Base-by-base conservation (phyloP, 2,329 filamentous ascomycete species). In the Fusarium buxicola region DNA sequence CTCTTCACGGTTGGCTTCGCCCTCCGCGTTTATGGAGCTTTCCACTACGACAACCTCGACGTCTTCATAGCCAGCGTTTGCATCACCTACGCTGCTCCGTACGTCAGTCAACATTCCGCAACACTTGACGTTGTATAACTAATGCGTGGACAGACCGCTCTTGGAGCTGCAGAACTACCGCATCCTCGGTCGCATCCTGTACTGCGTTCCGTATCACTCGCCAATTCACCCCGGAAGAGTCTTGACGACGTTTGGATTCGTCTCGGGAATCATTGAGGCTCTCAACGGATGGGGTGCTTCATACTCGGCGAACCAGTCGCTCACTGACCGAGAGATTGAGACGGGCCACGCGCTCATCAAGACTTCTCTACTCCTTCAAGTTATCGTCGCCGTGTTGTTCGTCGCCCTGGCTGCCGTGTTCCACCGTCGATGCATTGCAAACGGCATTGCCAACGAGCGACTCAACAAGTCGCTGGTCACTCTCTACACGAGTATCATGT, bases 121-220 rank as follows among this genome's bases (percentile, higher is more conserved):
- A 21, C 27, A 16, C 21, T 35, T 10, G 16, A 30, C 7, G 9
- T 11, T 36, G n/a, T 11, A 8, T 40, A 15, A 11, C 27, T 63
- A 9, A 61, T 16, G 15, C 11, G 21, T 13, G 7, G 31, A 21
- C 39, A 83, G 82, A 13, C 86, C 86, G 1, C 77, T 88, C 3
- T 81, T 88, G 35, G 85, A 86, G 48, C 78, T 86, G 4, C 81
- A 84, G 52, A 87, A 89, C 68, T 89, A 89, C 72, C 82, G 86
- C 65, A 81, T 88, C 52, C 81, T 89, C 21, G 83, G 83, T 3
- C 81, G 86, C 5, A 78, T 87, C 11, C 77, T 89, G 16, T 84
- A 84, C 71, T 84, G 73, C 44, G 78, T 86, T 3, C 86, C 86
- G 0, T 85, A 87, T 68, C 79, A 84, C 54, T 80, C 86, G 0